Base-by-base conservation (phyloP, 2,329 filamentous ascomycete species). In the Aspergillus aculeatus region DNA sequence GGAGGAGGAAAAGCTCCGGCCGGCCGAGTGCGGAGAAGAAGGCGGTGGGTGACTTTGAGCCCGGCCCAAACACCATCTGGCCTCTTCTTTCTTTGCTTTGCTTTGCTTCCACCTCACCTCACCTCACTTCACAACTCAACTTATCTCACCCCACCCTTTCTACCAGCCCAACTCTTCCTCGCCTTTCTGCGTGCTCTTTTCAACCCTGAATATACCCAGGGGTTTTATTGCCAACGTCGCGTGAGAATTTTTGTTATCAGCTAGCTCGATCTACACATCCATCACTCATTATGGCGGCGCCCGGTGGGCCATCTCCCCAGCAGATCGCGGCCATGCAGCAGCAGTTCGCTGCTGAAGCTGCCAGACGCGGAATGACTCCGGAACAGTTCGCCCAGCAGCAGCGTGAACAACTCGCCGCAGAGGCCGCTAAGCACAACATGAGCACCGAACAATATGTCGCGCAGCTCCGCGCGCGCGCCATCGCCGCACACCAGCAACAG, bases 261-360 rank as follows among this genome's bases (percentile, higher is more conserved):
- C 12, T 38, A 11, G 19, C 29, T 50, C 32, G 4, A n/a, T 26
- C 44, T 41, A 29, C 10, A 14, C 38, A 26, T 21, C 31, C 26
- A 44, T 50, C 38, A n/a, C 47, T 61, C 59, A 69, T 56, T 56
- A 77, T 78, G 72, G 75, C 77, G 52, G 68, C 73, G 54, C 75
- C 75, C 38, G 72, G 73, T 56, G 70, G 69, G 66, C 91, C 91
- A 35, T 86, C 88, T 21, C 92, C 90, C 52, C 89, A 96, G 79
- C 92, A 97, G 80, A 90, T 96, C 64, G 85, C 86, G 58, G 83
- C 84, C 58, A 95, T 97, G 83, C 91, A 96, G 76, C 86, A 87
- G 68, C 89, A 95, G 77, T 80, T 97, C 49, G 89, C 89, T 52
- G 84, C 86, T 54, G 93, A 97, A 77, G 94, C 94, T 52, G 83